Conservation (phyloP, 805 yeast species). For the Sugiyamaella floridensis region DNA sequence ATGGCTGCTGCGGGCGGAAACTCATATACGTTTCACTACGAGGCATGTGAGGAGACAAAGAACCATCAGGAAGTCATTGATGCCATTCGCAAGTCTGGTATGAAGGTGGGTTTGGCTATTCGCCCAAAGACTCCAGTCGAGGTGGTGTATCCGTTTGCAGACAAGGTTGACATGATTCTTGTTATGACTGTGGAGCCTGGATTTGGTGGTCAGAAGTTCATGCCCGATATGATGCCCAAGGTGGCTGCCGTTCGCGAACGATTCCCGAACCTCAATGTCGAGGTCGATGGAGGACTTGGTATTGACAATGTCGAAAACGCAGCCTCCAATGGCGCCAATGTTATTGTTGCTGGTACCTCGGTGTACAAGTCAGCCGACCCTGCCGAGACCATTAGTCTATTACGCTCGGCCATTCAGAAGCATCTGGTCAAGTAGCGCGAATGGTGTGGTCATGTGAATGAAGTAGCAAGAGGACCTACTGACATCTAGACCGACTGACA, state of each 20-base stretch:
- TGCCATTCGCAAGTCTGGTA: conserved; percentile 69
- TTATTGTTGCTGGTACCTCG: conserved; percentile 94
- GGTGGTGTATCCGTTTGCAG: conserved; percentile 67
- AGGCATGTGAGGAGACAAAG: conserved; percentile 54
- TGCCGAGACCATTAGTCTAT: conserved; percentile 53
- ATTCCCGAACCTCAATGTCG: conserved; percentile 77
- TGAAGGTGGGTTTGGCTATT: conserved; percentile 90
- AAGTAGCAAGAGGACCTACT: no score
- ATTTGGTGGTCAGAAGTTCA: conserved; percentile 95
- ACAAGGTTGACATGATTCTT: conserved; percentile 83
- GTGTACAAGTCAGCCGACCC: conserved; percentile 85
- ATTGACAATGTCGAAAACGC: conserved; percentile 78
- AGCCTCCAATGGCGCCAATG: conserved; percentile 97
- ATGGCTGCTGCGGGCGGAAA: conserved; percentile 93
- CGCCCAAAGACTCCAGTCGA: conserved; percentile 91
- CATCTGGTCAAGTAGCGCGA: conserved; percentile 22
- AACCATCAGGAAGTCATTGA: conserved; percentile 69
- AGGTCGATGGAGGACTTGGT: conserved; percentile 96
- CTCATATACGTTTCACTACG: conserved; percentile 93
- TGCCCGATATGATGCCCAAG: conserved; percentile 94
- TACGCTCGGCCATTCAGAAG: conserved; percentile 13
- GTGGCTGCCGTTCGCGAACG: conserved; percentile 66
- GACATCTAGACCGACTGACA: no score
- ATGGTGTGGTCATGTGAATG: no score
- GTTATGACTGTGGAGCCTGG: conserved; percentile 99